phyloP scores from a whole-genome alignment of 495 filamentous ascomycete species.

The Pseudoneurospora amorphoporcata region DNA sequence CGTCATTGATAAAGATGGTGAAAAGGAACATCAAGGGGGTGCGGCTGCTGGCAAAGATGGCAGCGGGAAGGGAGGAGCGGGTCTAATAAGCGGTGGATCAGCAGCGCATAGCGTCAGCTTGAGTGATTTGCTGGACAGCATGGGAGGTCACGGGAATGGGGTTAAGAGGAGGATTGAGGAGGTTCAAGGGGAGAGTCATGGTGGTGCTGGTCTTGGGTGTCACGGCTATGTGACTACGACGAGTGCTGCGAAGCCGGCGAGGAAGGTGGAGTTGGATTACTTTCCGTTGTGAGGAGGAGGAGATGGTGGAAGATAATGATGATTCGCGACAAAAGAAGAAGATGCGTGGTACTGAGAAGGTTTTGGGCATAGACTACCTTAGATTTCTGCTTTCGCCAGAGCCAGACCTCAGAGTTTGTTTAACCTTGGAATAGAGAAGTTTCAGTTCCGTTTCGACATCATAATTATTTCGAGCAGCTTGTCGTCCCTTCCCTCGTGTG shows the following conservation, averaged over 20 bases:
- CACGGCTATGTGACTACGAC: background rate
- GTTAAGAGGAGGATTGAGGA: slow-evolving; percentile 1
- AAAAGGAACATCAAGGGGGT: background rate
- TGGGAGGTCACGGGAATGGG: background rate
- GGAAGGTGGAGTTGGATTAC: slow-evolving; percentile 20
- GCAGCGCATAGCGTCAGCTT: background rate
- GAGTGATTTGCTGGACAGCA: background rate
- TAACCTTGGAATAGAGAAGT: background rate
- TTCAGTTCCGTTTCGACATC: background rate
- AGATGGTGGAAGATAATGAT: background rate
- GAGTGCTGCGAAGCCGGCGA: background rate
- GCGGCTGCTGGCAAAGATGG: background rate
- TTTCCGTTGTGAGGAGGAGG: slow-evolving; percentile 10
- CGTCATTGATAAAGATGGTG: background rate
- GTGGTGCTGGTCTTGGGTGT: background rate
- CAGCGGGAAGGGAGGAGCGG: background rate
- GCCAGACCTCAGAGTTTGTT: background rate
- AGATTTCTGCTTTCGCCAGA: background rate
- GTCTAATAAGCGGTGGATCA: background rate
- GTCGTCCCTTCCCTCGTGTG: background rate
- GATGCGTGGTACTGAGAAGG: background rate
- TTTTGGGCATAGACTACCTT: background rate
- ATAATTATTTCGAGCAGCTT: background rate
- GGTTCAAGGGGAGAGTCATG: background rate
- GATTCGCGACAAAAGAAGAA: background rate